Base-by-base conservation (phyloP, 768 basidiomycete genomes). In the Cantharellus cinnabarinus region DNA sequence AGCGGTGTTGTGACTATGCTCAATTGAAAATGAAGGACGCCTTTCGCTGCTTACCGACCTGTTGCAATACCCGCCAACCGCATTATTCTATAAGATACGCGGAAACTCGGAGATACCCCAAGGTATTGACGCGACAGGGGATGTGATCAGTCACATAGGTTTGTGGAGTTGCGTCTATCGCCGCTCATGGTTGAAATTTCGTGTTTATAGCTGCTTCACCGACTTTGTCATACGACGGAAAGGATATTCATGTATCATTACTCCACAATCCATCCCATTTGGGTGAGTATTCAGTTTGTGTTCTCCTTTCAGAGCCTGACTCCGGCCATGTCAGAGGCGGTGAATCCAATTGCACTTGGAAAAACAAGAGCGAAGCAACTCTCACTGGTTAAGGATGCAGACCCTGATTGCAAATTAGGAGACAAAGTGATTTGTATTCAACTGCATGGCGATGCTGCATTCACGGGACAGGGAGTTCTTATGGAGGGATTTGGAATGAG, bases 301-400 rank as follows among this genome's bases (percentile, higher is more conserved):
- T 5, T 20, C 35, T 20, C 15, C 7, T 56, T 20, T 56, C 7
- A 58, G 20, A 5, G 37, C 55, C 58, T 29, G 7, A 14, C 5
- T 20, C 15, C 5, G 29, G 5, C 34, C 51, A 3, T 3, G 53
- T 2, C 64, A 83, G 87, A 93, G 77, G 89, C 91, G 0, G 80
- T 88, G 59, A 87, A 85, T 65, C 85, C 90, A 0, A 81, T 94
- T 35, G 90, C 86, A 0, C 70, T 91, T 0, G 91, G 91, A 3
- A 89, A 91, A 67, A 85, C 88, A 3, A 83, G 91, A 14, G 89
- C 88, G 1, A 90, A 94, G 66, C 90, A 95, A 67, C 89, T 82
- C 64, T 76, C 85, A 0, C 74, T 94, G 2, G 73, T 93, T 50
- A 85, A 68, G 79, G 69, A 77, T 73, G 4, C 82, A 75, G 15